phyloP scores from a whole-genome alignment of 768 basidiomycete genomes.

The Lactifluus piperatus region DNA sequence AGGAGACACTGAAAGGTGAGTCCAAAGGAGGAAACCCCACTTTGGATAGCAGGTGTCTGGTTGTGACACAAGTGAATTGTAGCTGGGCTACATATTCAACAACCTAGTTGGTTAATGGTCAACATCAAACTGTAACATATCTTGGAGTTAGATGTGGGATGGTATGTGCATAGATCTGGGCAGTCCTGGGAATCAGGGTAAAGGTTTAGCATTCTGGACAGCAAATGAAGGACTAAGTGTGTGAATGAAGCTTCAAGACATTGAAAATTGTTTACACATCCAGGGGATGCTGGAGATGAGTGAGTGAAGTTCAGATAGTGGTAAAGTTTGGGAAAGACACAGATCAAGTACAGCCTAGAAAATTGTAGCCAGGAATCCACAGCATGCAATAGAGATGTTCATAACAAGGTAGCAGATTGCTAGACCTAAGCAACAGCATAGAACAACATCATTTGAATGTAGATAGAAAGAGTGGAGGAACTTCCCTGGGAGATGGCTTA shows the following conservation, averaged over 20 bases:
- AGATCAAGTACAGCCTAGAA: not conserved
- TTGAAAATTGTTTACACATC: not conserved
- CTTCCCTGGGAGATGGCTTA: not conserved
- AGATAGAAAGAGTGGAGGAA: not conserved
- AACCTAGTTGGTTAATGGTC: too few relatives aligned
- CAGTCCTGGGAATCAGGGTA: not conserved
- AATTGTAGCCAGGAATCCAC: not conserved
- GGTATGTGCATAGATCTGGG: not conserved
- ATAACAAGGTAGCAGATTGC: not conserved
- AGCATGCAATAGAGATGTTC: not conserved
- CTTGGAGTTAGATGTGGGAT: not conserved
- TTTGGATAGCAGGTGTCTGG: too few relatives aligned
- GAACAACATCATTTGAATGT: not conserved
- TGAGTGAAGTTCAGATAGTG: not conserved
- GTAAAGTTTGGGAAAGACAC: not conserved
- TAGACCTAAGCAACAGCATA: not conserved
- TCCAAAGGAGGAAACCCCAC: too few relatives aligned
- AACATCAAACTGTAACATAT: not conserved
- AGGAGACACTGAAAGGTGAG: too few relatives aligned
- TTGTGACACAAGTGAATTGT: too few relatives aligned
- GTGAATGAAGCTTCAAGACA: not conserved
- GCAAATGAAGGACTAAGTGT: not conserved
- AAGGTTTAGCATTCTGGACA: not conserved
- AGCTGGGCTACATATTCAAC: too few relatives aligned
- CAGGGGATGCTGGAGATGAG: not conserved